Base-by-base conservation (phyloP, 2,329 filamentous ascomycete species). In the Pezicula rhizophila region DNA sequence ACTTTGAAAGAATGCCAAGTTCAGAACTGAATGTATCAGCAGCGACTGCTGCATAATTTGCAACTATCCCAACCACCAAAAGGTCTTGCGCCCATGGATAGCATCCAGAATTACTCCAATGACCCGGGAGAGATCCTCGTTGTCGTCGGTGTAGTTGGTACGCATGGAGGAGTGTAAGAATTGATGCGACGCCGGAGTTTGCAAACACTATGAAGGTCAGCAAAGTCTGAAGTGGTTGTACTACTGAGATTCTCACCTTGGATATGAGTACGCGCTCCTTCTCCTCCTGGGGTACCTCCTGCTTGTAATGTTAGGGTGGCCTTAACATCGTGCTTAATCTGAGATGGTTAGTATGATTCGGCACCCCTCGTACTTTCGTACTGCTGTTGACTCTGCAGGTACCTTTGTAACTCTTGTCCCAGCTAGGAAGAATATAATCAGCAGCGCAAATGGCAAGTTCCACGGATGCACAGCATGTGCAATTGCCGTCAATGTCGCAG, bases 11-110 rank as follows among this genome's bases (percentile, higher is more conserved):
- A 49, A 99, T 99, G 12, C 93, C 93, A 17, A 99, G 82, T 71
- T 99, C 93, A 10, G 90, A 96, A 49, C 87, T 91, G 66, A 96
- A 93, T 0, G 93, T 99, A 66, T 99, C 93, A 44, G 92, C 89
- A 17, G 89, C 83, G 8, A 95, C 90, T 43, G 89, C 88, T 23
- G 90, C 92, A 63, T 99, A 99, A 70, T 96, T 92, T 38, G 82
- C 80, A 56, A 87, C 79, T 56, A 86, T 83, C 11, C 83, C 83
- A 17, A 85, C 62, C 10, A 84, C 70, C 4, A 85, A 70, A 5
- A 85, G 65, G 59, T 85, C 82, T 33, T 82, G 82, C 43, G 72
- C 72, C 78, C 78, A 83, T 0, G 73, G 68, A 61, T 72, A 84
- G 67, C 80, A 84, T 46, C 57, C 18, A 26, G 56, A 33, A 26